Evolutionary conservation across 1,284 basidiomycete genomes (phyloP), one percentile per base, ranked within the genome.

Genomic region (Tremellales sp.): DNA sequence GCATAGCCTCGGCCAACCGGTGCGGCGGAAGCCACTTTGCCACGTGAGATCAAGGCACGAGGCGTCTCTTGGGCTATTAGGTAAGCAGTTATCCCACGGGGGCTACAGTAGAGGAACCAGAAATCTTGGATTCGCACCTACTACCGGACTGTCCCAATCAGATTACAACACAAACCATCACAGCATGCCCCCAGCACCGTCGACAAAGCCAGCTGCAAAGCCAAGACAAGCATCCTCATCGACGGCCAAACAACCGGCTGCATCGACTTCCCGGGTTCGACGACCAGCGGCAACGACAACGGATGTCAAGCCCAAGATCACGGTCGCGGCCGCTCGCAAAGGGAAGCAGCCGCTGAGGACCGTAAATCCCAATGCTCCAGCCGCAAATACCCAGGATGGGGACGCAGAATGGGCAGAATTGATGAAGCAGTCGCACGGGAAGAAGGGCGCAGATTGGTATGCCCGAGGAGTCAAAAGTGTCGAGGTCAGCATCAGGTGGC

Each of bases 381-480:
- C 57, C 58, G 3, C 38, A 38, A 26, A 54, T 58, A 37, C 27
- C 6, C 50, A 59, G 37, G 33, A 43, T 27, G 60, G 60, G 14
- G 68, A 71, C 39, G 65, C 66, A 52, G 68, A 68, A 51, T 71
- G 71, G 71, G 60, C 64, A 1, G 61, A 63, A 16, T 60, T 74
- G 53, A 73, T 71, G 52, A 67, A 66, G 43, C 50, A 63, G 43
- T 58, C 51, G 2, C 61, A 70, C 47, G 51, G 51, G 24, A 45
- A 51, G 18, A 63, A 61, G 51, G 54, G 61, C 4, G 57, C 63
- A 4, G 61, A 65, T 39, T 65, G 62, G 64, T 68, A 68, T 31
- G 68, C 74, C 21, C 76, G 74, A 46, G 75, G 75, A 5, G 67
- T 79, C 57, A 78, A 79, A 63, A 62, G 66, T 6, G 76, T 79